A percentile compares a stretch with the other conserved stretches of the same genome.
These are phyloP conservation scores for Sporormia fimetaria DNA, from an alignment of 495 filamentous ascomycete genomes.

Conservation along the genomic window DNA sequence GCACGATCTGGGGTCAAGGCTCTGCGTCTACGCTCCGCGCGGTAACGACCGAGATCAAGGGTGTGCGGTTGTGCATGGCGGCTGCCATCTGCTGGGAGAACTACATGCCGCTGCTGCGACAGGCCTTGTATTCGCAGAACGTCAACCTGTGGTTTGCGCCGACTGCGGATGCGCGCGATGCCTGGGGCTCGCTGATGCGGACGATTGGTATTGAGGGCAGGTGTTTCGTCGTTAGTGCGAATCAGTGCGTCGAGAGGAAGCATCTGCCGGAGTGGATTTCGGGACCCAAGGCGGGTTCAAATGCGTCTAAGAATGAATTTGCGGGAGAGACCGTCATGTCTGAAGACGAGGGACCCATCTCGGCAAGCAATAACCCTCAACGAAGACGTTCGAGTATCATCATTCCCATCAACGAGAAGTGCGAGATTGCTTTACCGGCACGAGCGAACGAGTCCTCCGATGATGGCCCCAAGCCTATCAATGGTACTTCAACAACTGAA, in stretches of 20 bases:
- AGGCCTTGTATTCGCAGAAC: conserved; percentile 78
- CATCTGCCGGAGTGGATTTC: conserved; percentile 49
- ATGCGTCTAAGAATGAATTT: not conserved
- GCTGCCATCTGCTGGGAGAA: conserved; percentile 97
- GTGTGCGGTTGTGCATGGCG: conserved; percentile 64
- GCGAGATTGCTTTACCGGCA: too few relatives aligned
- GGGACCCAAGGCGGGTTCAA: too few relatives aligned
- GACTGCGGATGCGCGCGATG: conserved; percentile 74
- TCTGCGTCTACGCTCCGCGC: conserved; percentile 69
- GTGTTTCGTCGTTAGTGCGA: conserved; percentile 76
- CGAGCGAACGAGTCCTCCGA: too few relatives aligned
- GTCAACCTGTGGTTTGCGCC: conserved; percentile 89
- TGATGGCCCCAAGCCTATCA: too few relatives aligned
- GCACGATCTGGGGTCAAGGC: conserved; percentile 84
- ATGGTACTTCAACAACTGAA: not conserved
- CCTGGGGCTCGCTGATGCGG: conserved; percentile 72
- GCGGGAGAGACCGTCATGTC: conserved; percentile 2
- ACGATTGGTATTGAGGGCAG: conserved; percentile 73
- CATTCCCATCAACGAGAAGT: too few relatives aligned
- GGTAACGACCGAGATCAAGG: conserved; percentile 66
- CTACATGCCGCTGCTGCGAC: conserved; percentile 80
- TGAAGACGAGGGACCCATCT: not conserved
- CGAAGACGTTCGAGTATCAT: too few relatives aligned
- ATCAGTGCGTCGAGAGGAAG: conserved; percentile 59
- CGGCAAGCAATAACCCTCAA: not conserved